Conservation (phyloP, 192 early-diverging fungal species). For the Umbelopsis isabellina region DNA sequence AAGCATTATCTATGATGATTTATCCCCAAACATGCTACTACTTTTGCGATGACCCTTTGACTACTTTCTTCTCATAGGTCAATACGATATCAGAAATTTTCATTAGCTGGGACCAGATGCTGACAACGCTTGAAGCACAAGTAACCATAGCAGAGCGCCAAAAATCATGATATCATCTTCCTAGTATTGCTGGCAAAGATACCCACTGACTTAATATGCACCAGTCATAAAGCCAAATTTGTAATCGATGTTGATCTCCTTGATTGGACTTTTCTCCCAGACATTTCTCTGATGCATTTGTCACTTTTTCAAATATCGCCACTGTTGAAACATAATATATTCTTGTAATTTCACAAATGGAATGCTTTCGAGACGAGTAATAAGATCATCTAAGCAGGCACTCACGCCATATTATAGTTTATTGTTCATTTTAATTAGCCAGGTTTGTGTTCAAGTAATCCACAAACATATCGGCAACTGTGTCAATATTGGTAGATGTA, state of each 20-base stretch:
- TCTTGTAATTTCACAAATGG: too few species aligned
- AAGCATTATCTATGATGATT: background rate
- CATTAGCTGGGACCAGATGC: slow-evolving; percentile 50
- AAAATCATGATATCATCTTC: background rate
- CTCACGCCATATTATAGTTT: background rate
- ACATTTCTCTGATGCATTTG: too few species aligned
- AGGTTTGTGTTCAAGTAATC: slow-evolving; percentile 92
- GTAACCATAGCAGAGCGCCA: slow-evolving; percentile 15
- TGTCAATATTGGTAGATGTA: slow-evolving; percentile 70
- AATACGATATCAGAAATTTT: slow-evolving; percentile 54
- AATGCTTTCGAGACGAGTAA: too few species aligned
- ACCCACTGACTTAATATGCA: background rate
- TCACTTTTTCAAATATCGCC: too few species aligned
- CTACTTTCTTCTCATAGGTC: slow-evolving; percentile 29
- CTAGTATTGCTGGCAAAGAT: background rate
- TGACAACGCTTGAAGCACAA: slow-evolving; percentile 42
- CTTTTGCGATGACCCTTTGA: background rate
- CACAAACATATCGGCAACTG: slow-evolving; percentile 84
- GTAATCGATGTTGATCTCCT: too few species aligned
- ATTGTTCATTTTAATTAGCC: slow-evolving; percentile 28
- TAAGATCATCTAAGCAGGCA: background rate
- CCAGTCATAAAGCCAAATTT: too few species aligned
- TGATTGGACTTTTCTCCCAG: too few species aligned
- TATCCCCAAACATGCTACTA: background rate
- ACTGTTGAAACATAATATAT: too few species aligned